Conservation (phyloP, 768 basidiomycete genomes). For the Boletus rex-veris region DNA sequence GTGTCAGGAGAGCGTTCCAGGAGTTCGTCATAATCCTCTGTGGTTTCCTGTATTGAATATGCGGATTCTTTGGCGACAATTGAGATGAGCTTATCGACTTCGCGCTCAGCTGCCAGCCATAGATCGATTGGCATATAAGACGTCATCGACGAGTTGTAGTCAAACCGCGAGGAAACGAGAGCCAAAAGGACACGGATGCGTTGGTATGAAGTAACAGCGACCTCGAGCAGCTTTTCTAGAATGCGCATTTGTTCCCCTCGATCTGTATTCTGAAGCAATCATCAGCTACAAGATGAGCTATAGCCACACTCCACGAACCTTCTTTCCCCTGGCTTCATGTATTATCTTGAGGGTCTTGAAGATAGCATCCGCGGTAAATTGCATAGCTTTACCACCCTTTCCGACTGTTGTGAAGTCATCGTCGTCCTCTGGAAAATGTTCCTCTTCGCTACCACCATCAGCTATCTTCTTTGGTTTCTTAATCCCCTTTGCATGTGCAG, state of each 20-base stretch:
- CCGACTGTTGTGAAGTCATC: conserved; percentile 90
- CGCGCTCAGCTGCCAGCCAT: conserved; percentile 83
- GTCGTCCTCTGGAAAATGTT: conserved; percentile 39
- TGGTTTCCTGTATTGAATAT: conserved; percentile 84
- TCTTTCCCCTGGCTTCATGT: conserved; percentile 93
- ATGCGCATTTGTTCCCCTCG: conserved; percentile 91
- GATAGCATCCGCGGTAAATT: conserved; percentile 79
- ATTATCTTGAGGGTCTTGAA: conserved; percentile 91
- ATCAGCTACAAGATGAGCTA: conserved; percentile 8
- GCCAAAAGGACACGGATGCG: conserved; percentile 92
- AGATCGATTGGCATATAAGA: conserved; percentile 90
- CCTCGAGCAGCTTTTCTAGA: conserved; percentile 80
- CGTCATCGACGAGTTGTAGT: conserved; percentile 87
- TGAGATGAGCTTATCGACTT: conserved; percentile 84
- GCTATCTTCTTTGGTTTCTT: conserved; percentile 35
- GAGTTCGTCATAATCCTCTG: conserved; percentile 89
- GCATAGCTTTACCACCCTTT: conserved; percentile 80
- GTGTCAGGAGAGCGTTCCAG: conserved; percentile 74
- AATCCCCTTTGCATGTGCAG: conserved; percentile 35
- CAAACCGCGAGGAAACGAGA: conserved; percentile 91
- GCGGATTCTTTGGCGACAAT: conserved; percentile 66
- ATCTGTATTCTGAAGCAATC: conserved; percentile 78
- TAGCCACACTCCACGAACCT: conserved; percentile 51
- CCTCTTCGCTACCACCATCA: conserved; percentile 42
- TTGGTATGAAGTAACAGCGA: conserved; percentile 86